A percentile compares a stretch with the other conserved stretches of the same genome.
These are phyloP conservation scores for Sordaria brevicollis DNA, from an alignment of 495 filamentous ascomycete genomes.

Conservation along the genomic window DNA sequence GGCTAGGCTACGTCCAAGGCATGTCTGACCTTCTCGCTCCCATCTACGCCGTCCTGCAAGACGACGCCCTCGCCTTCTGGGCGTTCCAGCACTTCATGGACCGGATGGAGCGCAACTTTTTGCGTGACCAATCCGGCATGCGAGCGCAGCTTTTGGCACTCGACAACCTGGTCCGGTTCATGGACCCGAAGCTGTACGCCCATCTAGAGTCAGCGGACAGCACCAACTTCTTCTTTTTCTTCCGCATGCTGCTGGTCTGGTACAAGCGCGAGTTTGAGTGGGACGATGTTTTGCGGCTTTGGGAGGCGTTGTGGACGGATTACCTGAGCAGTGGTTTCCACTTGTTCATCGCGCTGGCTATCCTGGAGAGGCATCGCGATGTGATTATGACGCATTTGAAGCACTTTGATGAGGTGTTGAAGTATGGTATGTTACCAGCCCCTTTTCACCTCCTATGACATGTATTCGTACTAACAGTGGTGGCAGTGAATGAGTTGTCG, in stretches of 20 bases:
- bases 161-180: conserved; percentile 87
- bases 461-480: not conserved
- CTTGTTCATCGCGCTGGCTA: conserved; percentile 85
- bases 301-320: conserved; percentile 94
- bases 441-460: conserved; percentile 1
- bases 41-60: conserved; percentile 39
- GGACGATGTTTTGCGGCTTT: conserved; percentile 74
- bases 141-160: conserved; percentile 78
- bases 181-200: conserved; percentile 88
- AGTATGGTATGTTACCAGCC: conserved; percentile 62
- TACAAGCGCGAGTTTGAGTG: conserved; percentile 96
- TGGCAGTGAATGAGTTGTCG: conserved; percentile 91
- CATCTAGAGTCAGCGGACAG: conserved; percentile 83
- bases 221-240: conserved; percentile 99
- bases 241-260: conserved; percentile 96
- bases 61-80: conserved; percentile 72
- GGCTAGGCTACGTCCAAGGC: conserved; percentile 92
- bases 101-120: conserved; percentile 94
- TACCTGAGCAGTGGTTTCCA: conserved; percentile 82
- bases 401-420: conserved; percentile 93
- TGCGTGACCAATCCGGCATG: conserved; percentile 95
- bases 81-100: conserved; percentile 94
- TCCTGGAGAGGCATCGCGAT: conserved; percentile 87
- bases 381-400: conserved; percentile 92
- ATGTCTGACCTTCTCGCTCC: conserved; percentile 97